A percentile compares a stretch with the other conserved stretches of the same genome.
Conservation (phyloP, 345 rosid species). For the thale cress (Arabidopsis thaliana) region DNA sequence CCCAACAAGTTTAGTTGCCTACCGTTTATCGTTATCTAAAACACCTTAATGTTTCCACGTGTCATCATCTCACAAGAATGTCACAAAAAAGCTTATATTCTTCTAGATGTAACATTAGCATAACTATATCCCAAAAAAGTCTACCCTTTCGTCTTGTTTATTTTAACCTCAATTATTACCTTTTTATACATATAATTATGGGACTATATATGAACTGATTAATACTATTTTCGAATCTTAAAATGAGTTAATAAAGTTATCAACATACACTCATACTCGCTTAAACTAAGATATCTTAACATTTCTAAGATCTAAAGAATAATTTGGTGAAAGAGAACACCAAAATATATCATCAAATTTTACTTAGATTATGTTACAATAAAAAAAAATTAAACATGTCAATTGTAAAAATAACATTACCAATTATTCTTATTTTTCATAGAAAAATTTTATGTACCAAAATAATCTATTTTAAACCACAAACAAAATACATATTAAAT, state of each 20-base stretch:
- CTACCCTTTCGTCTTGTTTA: constrained; percentile 22
- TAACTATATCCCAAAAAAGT: constrained; percentile 30
- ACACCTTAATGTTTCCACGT: constrained; percentile 26
- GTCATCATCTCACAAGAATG: background rate
- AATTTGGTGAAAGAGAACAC: background rate
- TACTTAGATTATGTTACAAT: background rate
- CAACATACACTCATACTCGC: constrained; percentile 20
- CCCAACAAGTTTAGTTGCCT: constrained; percentile 44
- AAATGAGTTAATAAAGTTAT: constrained; percentile 18
- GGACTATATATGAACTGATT: constrained; percentile 22
- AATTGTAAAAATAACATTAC: background rate
- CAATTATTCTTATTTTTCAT: background rate
- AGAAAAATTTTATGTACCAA: too few relatives aligned
- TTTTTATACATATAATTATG: background rate
- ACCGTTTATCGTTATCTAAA: constrained; percentile 37
- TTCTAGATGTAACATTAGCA: constrained; percentile 44
- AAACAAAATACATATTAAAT: too few relatives aligned
- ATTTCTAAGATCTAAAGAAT: constrained; percentile 10
- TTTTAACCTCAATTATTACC: constrained; percentile 20
- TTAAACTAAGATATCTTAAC: constrained; percentile 23
- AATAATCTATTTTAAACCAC: too few relatives aligned
- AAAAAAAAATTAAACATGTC: background rate
- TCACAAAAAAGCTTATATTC: constrained; percentile 35
- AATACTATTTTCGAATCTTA: constrained; percentile 25
- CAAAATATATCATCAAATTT: background rate